Evolutionary conservation across 2,329 filamentous ascomycete species (phyloP).

Genomic region (Hypomyces rosellus): DNA sequence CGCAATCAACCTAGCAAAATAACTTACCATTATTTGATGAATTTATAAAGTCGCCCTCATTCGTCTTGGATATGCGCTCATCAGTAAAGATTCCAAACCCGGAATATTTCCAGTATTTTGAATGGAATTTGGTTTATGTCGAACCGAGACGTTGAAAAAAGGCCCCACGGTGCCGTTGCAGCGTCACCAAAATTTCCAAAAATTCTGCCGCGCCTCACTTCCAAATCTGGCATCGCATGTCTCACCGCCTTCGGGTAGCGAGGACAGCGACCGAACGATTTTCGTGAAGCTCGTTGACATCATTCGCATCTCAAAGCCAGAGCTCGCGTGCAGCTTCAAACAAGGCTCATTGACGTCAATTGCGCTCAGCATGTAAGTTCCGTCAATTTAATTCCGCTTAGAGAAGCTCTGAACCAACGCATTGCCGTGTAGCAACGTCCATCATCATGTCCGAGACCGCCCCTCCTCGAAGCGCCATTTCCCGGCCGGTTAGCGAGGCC

Average conservation of each 20-base stretch:
- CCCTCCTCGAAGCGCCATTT: conserved; percentile 52
- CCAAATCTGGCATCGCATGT: conserved; percentile 14
- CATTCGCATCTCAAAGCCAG: conserved; percentile 19
- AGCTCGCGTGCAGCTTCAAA: conserved; percentile 25
- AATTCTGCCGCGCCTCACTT: conserved; percentile 37
- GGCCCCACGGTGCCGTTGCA: neutral
- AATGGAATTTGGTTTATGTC: neutral
- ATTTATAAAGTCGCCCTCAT: too few species aligned
- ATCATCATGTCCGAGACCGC: conserved; percentile 49
- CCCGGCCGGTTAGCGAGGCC: conserved; percentile 91
- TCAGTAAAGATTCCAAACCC: conserved; percentile 3
- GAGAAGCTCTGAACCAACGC: neutral
- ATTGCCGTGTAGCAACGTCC: conserved; percentile 3
- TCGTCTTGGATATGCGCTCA: neutral
- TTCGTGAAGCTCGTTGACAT: conserved; percentile 31
- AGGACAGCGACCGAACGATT: conserved; percentile 31
- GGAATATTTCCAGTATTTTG: conserved; percentile 3
- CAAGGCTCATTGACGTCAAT: conserved; percentile 12
- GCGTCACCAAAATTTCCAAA: conserved; percentile 34
- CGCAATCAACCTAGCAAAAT: conserved; percentile 1
- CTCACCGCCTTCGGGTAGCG: conserved; percentile 40
- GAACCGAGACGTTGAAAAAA: neutral
- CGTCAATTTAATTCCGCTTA: neutral
- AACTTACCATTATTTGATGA: neutral
- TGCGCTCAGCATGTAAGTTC: conserved; percentile 13